Evolutionary conservation across 192 early-diverging fungal genomes (phyloP).

Genomic region (Rhizophagus clarus): DNA sequence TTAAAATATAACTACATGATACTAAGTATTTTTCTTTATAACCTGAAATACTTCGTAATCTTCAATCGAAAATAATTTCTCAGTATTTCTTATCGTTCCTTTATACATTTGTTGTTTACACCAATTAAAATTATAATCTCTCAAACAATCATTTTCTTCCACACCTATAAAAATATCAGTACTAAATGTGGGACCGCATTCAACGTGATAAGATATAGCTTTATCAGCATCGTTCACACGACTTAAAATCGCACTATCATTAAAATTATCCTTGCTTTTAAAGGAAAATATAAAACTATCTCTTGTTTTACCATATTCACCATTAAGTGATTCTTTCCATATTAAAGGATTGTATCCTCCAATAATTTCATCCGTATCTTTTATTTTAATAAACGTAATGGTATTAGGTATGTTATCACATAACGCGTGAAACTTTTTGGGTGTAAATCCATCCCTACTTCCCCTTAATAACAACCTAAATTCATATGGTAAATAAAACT

Average conservation of each 20-base stretch:
- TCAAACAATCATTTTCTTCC: neutral
- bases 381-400: neutral
- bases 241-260: neutral
- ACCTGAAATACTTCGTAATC: neutral
- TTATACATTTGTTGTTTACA: neutral
- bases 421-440: neutral
- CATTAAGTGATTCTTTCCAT: neutral
- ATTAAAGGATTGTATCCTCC: neutral
- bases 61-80: neutral
- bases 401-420: neutral
- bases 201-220: neutral
- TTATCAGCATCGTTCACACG: neutral
- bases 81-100: neutral
- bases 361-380: neutral
- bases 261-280: neutral
- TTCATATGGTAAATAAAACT: neutral
- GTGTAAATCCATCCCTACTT: neutral
- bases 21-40: neutral
- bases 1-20: too few species aligned
- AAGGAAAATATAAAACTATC: neutral
- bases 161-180: neutral
- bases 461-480: neutral
- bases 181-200: neutral
- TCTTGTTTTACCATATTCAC: neutral
- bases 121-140: neutral